Conservation (phyloP, 208 protist species). For the Leishmania turanica region DNA sequence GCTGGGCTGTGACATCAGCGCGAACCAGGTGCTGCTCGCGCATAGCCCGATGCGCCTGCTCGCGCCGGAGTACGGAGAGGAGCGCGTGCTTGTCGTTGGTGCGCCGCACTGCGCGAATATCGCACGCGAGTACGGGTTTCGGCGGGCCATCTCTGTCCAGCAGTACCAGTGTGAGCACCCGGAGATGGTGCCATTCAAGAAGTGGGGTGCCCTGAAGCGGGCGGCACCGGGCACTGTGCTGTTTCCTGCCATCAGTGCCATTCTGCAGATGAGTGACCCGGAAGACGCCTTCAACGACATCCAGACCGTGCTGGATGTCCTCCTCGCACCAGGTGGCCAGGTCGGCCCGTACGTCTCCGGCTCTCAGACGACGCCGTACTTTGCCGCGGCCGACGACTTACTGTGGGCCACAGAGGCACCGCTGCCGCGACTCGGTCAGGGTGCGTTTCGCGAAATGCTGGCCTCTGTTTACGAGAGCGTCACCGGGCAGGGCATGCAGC, state of each 20-base stretch:
- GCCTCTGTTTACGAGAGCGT: slow-evolving; percentile 78
- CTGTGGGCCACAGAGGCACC: slow-evolving; percentile 72
- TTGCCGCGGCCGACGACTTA: slow-evolving; percentile 71
- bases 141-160: slow-evolving; percentile 62
- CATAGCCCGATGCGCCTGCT: slow-evolving; percentile 87
- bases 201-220: slow-evolving; percentile 45
- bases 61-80: slow-evolving; percentile 40
- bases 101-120: slow-evolving; percentile 45
- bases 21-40: slow-evolving; percentile 65
- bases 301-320: slow-evolving; percentile 77
- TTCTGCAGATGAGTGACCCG: slow-evolving; percentile 78
- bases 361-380: slow-evolving; percentile 75
- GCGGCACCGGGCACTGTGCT: slow-evolving; percentile 28
- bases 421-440: slow-evolving; percentile 78
- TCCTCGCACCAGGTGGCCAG: slow-evolving; percentile 60
- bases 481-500: slow-evolving; percentile 66
- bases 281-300: slow-evolving; percentile 83
- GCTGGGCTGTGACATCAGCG: slow-evolving; percentile 52
- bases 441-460: slow-evolving; percentile 86
- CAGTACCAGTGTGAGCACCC: slow-evolving; percentile 80
- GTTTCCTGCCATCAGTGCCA: slow-evolving; percentile 59
- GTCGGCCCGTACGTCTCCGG: slow-evolving; percentile 57
- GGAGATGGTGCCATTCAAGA: slow-evolving; percentile 76
- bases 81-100: slow-evolving; percentile 76
- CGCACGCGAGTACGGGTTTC: slow-evolving; percentile 74